Conservation (phyloP, 768 basidiomycete genomes). For the Lyophyllum decastes region DNA sequence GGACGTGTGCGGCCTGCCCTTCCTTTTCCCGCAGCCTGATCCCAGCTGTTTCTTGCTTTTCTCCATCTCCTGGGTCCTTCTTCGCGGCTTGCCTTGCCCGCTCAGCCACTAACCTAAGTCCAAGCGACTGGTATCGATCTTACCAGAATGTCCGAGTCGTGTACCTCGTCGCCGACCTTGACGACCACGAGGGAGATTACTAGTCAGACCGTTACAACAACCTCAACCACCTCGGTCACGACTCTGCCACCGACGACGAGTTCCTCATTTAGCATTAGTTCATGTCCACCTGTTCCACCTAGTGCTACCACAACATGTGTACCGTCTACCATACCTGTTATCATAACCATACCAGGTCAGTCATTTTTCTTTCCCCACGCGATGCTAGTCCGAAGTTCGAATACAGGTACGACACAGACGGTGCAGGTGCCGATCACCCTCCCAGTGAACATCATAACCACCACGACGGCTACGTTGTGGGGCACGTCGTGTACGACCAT, state of each 20-base stretch:
- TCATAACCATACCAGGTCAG: conserved; percentile 25
- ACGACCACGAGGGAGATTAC: conserved; percentile 41
- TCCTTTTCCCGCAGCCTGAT: conserved; percentile 6
- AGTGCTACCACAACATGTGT: conserved; percentile 9
- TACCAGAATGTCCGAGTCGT: conserved; percentile 36
- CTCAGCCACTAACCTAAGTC: neutral
- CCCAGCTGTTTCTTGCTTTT: conserved; percentile 3
- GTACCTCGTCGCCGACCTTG: conserved; percentile 42
- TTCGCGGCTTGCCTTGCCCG: conserved; percentile 16
- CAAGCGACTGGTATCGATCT: neutral
- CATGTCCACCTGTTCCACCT: conserved; percentile 24
- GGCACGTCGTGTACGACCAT: conserved; percentile 34
- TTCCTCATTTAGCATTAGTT: conserved; percentile 31
- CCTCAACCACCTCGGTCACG: conserved; percentile 34
- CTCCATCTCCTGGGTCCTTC: neutral
- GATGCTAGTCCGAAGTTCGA: conserved; percentile 6
- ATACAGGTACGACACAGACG: conserved; percentile 20
- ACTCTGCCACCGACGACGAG: conserved; percentile 26
- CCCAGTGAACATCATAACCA: conserved; percentile 29
- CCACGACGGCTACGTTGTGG: conserved; percentile 41
- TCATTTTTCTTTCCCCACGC: conserved; percentile 15
- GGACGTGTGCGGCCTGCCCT: conserved; percentile 11
- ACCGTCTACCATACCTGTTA: conserved; percentile 13
- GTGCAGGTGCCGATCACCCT: conserved; percentile 43
- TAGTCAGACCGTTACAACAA: conserved; percentile 34